A percentile compares a stretch with the other conserved stretches of the same genome.
phyloP scores from a whole-genome alignment of 2,329 filamentous ascomycete species.

The Sarocladium kiliense region DNA sequence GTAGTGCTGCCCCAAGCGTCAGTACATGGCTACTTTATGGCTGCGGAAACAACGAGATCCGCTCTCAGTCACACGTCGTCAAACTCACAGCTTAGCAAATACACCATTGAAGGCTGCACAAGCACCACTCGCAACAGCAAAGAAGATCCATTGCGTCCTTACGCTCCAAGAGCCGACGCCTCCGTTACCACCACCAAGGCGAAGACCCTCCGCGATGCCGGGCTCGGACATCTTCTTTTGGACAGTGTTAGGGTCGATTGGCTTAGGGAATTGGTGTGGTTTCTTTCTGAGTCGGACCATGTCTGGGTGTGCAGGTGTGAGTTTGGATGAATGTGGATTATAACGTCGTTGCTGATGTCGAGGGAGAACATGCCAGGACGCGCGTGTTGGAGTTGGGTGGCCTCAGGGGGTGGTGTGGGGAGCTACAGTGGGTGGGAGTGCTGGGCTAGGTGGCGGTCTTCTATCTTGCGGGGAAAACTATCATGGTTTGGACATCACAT shows the following conservation, averaged over 20 bases:
- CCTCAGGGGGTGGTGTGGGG: neutral
- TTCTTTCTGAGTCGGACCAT: slow-evolving; percentile 9
- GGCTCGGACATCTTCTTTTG: slow-evolving; percentile 6
- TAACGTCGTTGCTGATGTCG: neutral
- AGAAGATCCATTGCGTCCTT: slow-evolving; percentile 54
- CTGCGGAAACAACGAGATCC: neutral
- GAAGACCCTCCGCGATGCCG: slow-evolving; percentile 7
- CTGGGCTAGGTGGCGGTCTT: neutral
- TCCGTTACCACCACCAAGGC: slow-evolving; percentile 6
- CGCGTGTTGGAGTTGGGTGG: neutral
- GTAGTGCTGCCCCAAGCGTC: slow-evolving; percentile 40
- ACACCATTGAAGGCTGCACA: slow-evolving; percentile 79
- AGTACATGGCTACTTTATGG: neutral
- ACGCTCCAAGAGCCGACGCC: slow-evolving; percentile 24
- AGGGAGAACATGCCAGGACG: neutral
- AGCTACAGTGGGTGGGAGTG: neutral
- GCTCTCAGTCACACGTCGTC: too few species aligned
- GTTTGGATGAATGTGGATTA: neutral
- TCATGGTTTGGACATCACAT: neutral
- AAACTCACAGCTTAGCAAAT: slow-evolving; percentile 74
- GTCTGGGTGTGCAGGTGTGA: neutral
- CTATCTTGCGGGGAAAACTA: neutral
- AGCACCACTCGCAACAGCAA: slow-evolving; percentile 68
- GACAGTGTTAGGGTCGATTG: neutral
- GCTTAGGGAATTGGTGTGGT: neutral